Percentiles rank a stretch among this genome's conserved stretches.
phyloP scores from a whole-genome alignment of 768 basidiomycete genomes.

The Cubamyces lactineus region DNA sequence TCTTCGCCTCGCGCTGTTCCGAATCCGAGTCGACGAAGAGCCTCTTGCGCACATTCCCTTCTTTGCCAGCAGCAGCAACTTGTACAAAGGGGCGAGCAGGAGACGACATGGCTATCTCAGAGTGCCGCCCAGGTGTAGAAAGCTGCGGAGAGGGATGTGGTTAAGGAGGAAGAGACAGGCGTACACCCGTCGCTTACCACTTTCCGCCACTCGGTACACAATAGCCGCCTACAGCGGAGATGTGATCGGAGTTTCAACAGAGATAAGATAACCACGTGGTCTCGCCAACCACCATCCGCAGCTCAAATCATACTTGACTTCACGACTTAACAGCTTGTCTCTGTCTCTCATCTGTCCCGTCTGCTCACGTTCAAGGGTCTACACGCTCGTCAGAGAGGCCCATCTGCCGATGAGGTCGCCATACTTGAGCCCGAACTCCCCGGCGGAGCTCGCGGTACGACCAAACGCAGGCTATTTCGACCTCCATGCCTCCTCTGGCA shows the following conservation, averaged over 20 bases:
- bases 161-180: background rate
- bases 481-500: conserved; percentile 6
- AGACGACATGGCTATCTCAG: conserved; percentile 7
- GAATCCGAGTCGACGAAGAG: conserved; percentile 25
- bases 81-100: background rate
- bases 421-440: conserved; percentile 10
- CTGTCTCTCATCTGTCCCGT: background rate
- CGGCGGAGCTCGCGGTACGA: conserved; percentile 14
- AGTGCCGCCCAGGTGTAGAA: background rate
- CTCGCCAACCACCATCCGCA: background rate
- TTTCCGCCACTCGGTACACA: background rate
- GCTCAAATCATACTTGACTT: background rate
- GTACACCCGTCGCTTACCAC: background rate
- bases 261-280: conserved; percentile 17
- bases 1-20: conserved; percentile 16
- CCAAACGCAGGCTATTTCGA: conserved; percentile 17
- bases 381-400: too few species aligned
- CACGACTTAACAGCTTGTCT: too few species aligned
- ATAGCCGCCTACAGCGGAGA: conserved; percentile 1
- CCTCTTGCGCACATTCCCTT: conserved; percentile 17
- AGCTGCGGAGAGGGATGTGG: background rate
- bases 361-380: background rate
- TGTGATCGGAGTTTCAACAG: background rate
- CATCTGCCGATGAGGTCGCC: conserved; percentile 16
- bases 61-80: background rate